These are phyloP conservation scores for Graphilbum sp. DNA, from an alignment of 2,329 filamentous ascomycete genomes.

Conservation along the genomic window DNA sequence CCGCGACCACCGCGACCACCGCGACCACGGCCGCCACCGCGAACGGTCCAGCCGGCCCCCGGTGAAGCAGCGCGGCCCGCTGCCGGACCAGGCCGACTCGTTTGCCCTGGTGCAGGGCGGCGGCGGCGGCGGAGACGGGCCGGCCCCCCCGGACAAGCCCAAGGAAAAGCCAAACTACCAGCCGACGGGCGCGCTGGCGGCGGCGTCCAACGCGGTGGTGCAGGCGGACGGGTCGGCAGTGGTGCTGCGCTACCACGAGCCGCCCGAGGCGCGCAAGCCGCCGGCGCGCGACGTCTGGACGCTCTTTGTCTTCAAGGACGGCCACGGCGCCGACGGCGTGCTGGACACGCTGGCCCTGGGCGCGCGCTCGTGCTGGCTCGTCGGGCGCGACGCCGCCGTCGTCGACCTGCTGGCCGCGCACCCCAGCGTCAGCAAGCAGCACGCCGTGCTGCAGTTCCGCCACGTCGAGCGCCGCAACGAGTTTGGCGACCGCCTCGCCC, in stretches of 20 bases:
- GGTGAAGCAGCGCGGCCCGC: conserved; percentile 27
- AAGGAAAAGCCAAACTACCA: conserved; percentile 84
- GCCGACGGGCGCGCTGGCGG: conserved; percentile 66
- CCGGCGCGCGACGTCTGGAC: conserved; percentile 67
- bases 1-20: not conserved
- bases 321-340: conserved; percentile 50
- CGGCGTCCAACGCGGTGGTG: conserved; percentile 55
- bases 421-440: conserved; percentile 86
- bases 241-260: conserved; percentile 73
- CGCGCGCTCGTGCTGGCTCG: conserved; percentile 71
- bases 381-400: conserved; percentile 66
- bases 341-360: conserved; percentile 68
- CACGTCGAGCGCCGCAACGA: conserved; percentile 71
- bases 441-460: conserved; percentile 88
- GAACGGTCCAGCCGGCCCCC: not conserved
- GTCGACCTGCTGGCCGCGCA: conserved; percentile 78
- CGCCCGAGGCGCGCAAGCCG: conserved; percentile 79
- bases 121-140: conserved; percentile 19
- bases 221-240: conserved; percentile 5
- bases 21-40: not conserved
- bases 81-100: conserved; percentile 43
- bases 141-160: conserved; percentile 27
- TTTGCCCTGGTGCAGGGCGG: conserved; percentile 36
- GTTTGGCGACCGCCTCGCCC: conserved; percentile 67
- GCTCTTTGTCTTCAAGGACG: conserved; percentile 80